Percentiles rank a stretch among this genome's conserved stretches.
Evolutionary conservation across 1,284 basidiomycete genomes (phyloP).

Genomic region (Heimioporus retisporus): DNA sequence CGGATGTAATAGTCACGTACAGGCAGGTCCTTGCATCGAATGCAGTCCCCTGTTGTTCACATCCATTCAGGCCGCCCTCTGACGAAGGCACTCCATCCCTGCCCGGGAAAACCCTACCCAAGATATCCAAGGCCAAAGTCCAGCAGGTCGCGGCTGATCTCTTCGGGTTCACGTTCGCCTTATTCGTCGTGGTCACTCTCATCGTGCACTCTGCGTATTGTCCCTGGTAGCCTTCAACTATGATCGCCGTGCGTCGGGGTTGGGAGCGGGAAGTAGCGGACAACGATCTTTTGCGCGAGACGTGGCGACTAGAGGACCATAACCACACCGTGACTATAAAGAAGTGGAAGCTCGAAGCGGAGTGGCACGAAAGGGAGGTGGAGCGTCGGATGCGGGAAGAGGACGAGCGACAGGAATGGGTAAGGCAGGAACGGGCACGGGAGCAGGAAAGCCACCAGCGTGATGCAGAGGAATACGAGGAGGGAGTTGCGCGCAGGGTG

Average conservation of each 20-base stretch:
- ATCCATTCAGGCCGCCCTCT: constrained; percentile 3
- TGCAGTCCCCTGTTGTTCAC: too few relatives aligned
- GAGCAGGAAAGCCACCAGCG: constrained; percentile 13
- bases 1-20: not conserved
- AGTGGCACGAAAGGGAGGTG: constrained; percentile 28
- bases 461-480: constrained; percentile 17
- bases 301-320: constrained; percentile 22
- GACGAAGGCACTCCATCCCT: constrained; percentile 21
- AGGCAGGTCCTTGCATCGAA: constrained; percentile 2
- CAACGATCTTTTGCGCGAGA: not conserved
- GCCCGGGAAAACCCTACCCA: not conserved
- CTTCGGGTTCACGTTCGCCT: rapidly evolving
- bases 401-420: constrained; percentile 23
- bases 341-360: constrained; percentile 23
- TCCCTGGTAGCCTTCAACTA: constrained; percentile 23
- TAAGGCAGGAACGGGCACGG: constrained; percentile 18
- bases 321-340: constrained; percentile 3
- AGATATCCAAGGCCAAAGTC: not conserved
- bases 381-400: constrained; percentile 19
- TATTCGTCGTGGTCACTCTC: constrained; percentile 4
- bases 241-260: constrained; percentile 16
- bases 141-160: not conserved
- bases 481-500: constrained; percentile 3
- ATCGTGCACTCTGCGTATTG: constrained; percentile 19
- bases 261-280: constrained; percentile 23